These are phyloP conservation scores for Irpex sp. DNA, from an alignment of 1,284 basidiomycete genomes.

Conservation along the genomic window DNA sequence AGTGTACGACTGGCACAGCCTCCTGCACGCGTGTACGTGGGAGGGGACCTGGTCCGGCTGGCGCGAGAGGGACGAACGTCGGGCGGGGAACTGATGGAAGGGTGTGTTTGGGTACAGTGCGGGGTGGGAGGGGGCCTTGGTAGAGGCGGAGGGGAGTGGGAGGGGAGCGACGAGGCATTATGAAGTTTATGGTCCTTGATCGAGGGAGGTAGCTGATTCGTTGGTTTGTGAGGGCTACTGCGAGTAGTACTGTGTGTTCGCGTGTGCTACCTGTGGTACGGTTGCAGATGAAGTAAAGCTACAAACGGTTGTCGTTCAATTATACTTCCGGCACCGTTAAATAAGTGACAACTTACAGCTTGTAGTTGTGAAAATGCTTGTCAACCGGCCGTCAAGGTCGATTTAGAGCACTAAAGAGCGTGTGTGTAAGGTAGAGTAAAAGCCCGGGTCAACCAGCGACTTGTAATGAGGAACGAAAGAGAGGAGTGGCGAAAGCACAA, in stretches of 20 bases:
- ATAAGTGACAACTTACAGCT: neutral
- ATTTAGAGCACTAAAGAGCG: constrained; percentile 1
- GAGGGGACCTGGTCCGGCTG: constrained; percentile 14
- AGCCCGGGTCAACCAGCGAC: constrained; percentile 17
- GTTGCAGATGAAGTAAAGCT: neutral
- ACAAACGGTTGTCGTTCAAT: neutral
- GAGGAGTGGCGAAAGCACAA: constrained; percentile 1
- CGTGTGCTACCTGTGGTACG: neutral
- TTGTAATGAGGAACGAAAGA: constrained; percentile 3
- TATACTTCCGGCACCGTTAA: neutral
- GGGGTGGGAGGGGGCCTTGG: constrained; percentile 25
- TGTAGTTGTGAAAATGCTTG: neutral
- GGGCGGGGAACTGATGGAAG: constrained; percentile 30
- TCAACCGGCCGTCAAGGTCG: constrained; percentile 4
- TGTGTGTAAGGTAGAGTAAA: constrained; percentile 4
- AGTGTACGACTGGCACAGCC: neutral
- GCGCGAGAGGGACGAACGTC: constrained; percentile 22
- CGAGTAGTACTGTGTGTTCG: neutral
- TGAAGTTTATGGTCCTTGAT: neutral
- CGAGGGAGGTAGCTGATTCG: neutral
- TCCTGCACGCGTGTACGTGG: constrained; percentile 20
- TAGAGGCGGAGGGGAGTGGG: constrained; percentile 29
- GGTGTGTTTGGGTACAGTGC: constrained; percentile 27
- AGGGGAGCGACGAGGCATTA: constrained; percentile 24
- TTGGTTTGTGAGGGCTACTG: neutral